phyloP scores from a whole-genome alignment of 1,284 basidiomycete species.

The Apiotrichum sp. region DNA sequence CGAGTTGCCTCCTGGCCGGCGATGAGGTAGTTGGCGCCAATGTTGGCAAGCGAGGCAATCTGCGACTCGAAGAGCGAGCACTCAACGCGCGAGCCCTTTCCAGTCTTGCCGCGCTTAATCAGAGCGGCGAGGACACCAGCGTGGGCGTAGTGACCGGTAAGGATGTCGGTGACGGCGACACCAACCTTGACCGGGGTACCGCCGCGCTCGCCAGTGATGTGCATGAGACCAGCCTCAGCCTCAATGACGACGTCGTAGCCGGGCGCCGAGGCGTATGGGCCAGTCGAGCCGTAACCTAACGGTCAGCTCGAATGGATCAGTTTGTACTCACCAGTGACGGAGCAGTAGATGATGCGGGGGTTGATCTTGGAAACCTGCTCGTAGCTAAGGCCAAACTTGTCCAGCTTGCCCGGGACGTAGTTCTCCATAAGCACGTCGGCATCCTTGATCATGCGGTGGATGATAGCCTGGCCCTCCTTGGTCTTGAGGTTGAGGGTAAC shows the following conservation, averaged over 20 bases:
- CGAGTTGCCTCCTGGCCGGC: conserved; percentile 77
- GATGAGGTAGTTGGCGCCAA: conserved; percentile 89
- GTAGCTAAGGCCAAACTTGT: conserved; percentile 76
- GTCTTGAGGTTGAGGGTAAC: conserved; percentile 83
- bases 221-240: conserved; percentile 88
- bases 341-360: conserved; percentile 76
- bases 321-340: conserved; percentile 65
- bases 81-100: conserved; percentile 84
- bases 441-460: conserved; percentile 64
- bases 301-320: background rate
- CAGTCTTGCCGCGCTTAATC: conserved; percentile 72
- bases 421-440: conserved; percentile 88
- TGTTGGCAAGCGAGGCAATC: conserved; percentile 87
- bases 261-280: conserved; percentile 72
- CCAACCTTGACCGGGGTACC: conserved; percentile 85
- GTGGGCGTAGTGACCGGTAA: conserved; percentile 74
- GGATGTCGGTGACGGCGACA: conserved; percentile 80
- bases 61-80: conserved; percentile 79
- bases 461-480: conserved; percentile 67
- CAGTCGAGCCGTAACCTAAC: conserved; percentile 86
- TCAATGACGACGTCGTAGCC: conserved; percentile 90
- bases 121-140: conserved; percentile 88
- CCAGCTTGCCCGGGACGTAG: conserved; percentile 65
- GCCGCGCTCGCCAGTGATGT: conserved; percentile 87
- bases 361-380: conserved; percentile 76